Conservation (phyloP, 345 rosid genomes). For the Melastoma malabathricum region DNA sequence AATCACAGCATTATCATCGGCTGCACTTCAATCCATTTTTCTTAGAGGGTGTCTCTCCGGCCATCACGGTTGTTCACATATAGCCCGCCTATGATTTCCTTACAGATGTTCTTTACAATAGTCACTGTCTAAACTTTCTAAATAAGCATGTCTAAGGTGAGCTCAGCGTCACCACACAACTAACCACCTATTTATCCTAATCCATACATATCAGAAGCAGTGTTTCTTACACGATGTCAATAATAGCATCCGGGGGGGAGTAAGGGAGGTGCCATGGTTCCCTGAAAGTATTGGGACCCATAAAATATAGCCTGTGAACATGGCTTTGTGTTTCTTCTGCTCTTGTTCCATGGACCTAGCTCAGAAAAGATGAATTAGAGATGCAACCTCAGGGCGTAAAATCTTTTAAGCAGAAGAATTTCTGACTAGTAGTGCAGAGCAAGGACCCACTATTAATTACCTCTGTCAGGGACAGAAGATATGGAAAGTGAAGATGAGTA, state of each 20-base stretch:
- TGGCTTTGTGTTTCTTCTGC: conserved; percentile 94
- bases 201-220: background rate
- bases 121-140: no score
- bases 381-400: conserved; percentile 6
- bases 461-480: conserved; percentile 89
- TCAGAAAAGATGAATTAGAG: conserved; percentile 10
- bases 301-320: conserved; percentile 84
- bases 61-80: no score
- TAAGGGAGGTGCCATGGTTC: conserved; percentile 99
- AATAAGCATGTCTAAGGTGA: no score
- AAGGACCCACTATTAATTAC: conserved; percentile 20
- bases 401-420: background rate
- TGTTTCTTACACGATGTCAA: conserved; percentile 77
- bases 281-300: conserved; percentile 95
- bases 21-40: no score
- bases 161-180: no score
- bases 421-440: conserved; percentile 23
- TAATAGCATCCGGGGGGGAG: conserved; percentile 79
- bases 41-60: no score
- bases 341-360: conserved; percentile 77
- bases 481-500: conserved; percentile 57
- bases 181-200: no score
- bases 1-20: no score
- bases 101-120: no score
- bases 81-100: no score